Evolutionary conservation across 164 flowering plant genomes (phyloP).

Genomic region (Kingdonia uniflora): DNA sequence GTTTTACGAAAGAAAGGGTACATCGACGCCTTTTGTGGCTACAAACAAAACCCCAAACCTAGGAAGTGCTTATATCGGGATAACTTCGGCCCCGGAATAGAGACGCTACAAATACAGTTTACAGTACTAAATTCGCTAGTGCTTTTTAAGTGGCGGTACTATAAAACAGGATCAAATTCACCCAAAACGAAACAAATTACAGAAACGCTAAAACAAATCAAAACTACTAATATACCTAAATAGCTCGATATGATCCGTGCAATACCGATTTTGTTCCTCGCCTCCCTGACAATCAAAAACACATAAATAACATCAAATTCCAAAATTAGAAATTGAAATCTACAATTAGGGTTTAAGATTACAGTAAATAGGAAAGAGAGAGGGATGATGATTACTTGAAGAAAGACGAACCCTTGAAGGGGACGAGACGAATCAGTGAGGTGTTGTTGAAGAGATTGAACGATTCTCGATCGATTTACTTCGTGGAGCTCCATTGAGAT

Average conservation of each 20-base stretch:
- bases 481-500: constrained; percentile 66
- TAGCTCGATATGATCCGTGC: constrained; percentile 74
- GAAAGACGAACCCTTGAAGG: constrained; percentile 66
- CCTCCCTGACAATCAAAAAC: constrained; percentile 54
- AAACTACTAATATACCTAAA: constrained; percentile 38
- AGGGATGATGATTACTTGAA: constrained; percentile 55
- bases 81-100: too few relatives aligned
- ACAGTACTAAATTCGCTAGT: too few relatives aligned
- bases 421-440: constrained; percentile 46
- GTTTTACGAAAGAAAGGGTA: too few relatives aligned
- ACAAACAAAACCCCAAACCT: too few relatives aligned
- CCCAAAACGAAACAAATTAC: too few relatives aligned
- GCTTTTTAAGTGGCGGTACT: too few relatives aligned
- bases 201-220: neutral
- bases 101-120: too few relatives aligned
- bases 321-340: neutral
- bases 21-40: too few relatives aligned
- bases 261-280: constrained; percentile 72
- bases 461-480: constrained; percentile 46
- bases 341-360: neutral
- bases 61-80: too few relatives aligned
- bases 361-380: too few relatives aligned
- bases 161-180: too few relatives aligned
- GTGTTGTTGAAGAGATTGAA: constrained; percentile 44
- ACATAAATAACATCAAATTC: neutral